These are phyloP conservation scores for Fusarium poae DNA, from an alignment of 2,329 filamentous ascomycete species.

Conservation along the genomic window DNA sequence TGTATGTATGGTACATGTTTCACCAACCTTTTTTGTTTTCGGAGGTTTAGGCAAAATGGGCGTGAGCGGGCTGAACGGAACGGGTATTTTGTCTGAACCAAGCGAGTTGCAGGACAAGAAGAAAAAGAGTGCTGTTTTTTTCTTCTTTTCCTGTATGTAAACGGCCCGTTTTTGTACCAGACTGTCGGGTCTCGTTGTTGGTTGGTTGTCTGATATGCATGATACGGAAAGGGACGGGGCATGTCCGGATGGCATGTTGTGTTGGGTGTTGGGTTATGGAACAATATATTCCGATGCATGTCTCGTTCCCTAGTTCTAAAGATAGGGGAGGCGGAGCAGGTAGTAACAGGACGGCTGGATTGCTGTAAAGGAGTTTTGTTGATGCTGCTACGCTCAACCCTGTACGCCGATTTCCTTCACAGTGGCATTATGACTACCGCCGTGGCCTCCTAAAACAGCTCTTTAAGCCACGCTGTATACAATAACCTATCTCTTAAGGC, in stretches of 20 bases:
- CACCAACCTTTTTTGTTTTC: slow-evolving; percentile 22
- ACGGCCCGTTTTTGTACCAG: slow-evolving; percentile 36
- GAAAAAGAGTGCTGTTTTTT: slow-evolving; percentile 3
- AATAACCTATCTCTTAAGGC: no score
- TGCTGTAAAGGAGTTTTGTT: no score
- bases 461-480: no score
- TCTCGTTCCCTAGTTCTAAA: neutral
- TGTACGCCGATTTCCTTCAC: no score
- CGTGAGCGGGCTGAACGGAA: slow-evolving; percentile 2
- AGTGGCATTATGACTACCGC: no score
- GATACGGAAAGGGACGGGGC: slow-evolving; percentile 4
- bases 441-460: no score
- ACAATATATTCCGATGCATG: neutral
- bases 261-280: neutral
- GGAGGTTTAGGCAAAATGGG: slow-evolving; percentile 32
- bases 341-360: no score
- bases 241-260: slow-evolving; percentile 8
- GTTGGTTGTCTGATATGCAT: slow-evolving; percentile 18
- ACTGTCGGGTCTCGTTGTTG: slow-evolving; percentile 29
- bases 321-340: neutral
- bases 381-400: no score
- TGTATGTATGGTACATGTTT: slow-evolving; percentile 10
- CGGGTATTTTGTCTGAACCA: slow-evolving; percentile 15
- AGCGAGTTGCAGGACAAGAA: neutral
- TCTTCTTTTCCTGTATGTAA: slow-evolving; percentile 13